A percentile compares a stretch with the other conserved stretches of the same genome.
phyloP scores from a whole-genome alignment of 108 stramenopile species.

The Schizochytrium sp. region DNA sequence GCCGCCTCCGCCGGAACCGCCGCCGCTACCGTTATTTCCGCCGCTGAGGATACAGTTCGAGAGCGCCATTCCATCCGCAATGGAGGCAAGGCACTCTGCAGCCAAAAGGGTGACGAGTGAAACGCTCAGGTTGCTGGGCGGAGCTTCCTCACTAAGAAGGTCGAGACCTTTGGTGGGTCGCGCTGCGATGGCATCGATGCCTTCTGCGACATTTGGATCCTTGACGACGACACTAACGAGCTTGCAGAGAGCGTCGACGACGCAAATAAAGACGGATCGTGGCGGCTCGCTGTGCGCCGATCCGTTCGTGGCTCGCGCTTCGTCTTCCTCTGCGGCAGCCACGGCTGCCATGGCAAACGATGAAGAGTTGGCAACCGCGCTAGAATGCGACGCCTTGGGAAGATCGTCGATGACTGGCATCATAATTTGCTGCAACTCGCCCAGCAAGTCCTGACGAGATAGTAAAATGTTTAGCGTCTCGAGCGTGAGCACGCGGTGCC shows the following conservation, averaged over 20 bases:
- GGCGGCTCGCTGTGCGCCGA: background rate
- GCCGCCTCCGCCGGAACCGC: too few species aligned
- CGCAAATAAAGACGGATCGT: background rate
- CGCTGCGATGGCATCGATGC: slow-evolving; percentile 9
- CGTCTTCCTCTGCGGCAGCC: background rate
- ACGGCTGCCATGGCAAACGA: too few species aligned
- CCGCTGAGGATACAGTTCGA: background rate
- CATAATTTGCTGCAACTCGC: background rate
- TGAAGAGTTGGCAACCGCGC: too few species aligned
- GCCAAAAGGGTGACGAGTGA: background rate
- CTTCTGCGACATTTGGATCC: background rate
- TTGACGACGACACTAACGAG: background rate
- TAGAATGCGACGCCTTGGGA: too few species aligned
- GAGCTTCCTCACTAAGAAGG: background rate
- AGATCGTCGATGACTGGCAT: background rate
- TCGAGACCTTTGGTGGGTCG: slow-evolving; percentile 10
- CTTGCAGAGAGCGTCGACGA: slow-evolving; percentile 4
- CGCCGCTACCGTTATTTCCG: background rate
- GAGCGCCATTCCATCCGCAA: background rate
- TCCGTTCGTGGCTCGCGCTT: background rate
- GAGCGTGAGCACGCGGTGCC: slow-evolving; percentile 6
- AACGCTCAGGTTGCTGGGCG: background rate
- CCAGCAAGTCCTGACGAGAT: background rate
- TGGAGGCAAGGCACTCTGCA: background rate
- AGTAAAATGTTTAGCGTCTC: background rate